These are phyloP conservation scores for Medicago arabica DNA, from an alignment of 306 rosid species.

Conservation along the genomic window DNA sequence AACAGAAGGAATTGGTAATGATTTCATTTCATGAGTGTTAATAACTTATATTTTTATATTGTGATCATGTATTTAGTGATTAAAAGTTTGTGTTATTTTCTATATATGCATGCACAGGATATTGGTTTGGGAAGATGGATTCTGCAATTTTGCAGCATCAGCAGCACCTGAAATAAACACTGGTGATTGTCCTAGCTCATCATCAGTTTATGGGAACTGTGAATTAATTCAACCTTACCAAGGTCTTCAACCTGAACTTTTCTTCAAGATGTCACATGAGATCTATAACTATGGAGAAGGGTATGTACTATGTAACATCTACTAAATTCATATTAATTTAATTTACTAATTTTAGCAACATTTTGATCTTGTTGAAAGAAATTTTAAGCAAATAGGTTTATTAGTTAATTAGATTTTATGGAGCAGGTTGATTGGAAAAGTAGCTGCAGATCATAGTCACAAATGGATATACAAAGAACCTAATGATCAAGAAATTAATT, in stretches of 20 bases:
- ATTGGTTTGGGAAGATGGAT: slow-evolving; percentile 99
- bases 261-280: slow-evolving; percentile 99
- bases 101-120: slow-evolving; percentile 63
- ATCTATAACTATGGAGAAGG: slow-evolving; percentile 99
- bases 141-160: slow-evolving; percentile 92
- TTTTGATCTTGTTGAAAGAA: slow-evolving; percentile 11
- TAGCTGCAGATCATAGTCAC: slow-evolving; percentile 95
- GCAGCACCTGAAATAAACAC: slow-evolving; percentile 70
- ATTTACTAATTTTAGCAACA: neutral
- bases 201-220: slow-evolving; percentile 69
- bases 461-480: slow-evolving; percentile 97
- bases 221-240: slow-evolving; percentile 69
- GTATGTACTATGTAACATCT: slow-evolving; percentile 38
- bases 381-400: slow-evolving; percentile 7
- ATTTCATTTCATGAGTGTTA: neutral
- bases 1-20: slow-evolving; percentile 94
- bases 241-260: slow-evolving; percentile 93
- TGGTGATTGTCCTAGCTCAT: slow-evolving; percentile 53
- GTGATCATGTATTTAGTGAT: neutral
- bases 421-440: slow-evolving; percentile 93
- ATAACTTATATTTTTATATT: no score
- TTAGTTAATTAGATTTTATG: slow-evolving; percentile 30
- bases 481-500: slow-evolving; percentile 88
- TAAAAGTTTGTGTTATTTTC: neutral
- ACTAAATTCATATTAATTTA: neutral